These are phyloP conservation scores for Blepharisma undulans DNA, from an alignment of 169 alveolate species.

Conservation along the genomic window DNA sequence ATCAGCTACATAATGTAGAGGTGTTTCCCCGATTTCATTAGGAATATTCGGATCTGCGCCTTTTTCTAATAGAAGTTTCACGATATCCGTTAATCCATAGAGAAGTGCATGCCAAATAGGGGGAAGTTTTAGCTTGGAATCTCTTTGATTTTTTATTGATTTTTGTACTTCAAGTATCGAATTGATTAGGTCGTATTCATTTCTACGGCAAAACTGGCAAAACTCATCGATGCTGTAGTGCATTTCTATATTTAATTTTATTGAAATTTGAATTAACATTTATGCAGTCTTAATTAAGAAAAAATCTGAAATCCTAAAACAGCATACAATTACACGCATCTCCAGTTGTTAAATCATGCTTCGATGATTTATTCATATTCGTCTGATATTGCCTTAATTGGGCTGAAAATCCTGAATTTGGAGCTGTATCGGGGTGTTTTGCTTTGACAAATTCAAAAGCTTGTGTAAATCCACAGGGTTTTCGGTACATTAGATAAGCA, in stretches of 20 bases:
- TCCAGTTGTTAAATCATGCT: not conserved
- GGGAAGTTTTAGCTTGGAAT: not conserved
- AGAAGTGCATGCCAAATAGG: not conserved
- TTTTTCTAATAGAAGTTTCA: not conserved
- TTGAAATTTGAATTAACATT: not conserved
- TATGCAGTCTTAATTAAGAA: not conserved
- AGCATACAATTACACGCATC: not conserved
- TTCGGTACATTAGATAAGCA: constrained; percentile 38
- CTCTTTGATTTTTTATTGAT: not conserved
- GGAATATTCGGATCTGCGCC: constrained; percentile 5
- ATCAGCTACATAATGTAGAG: constrained; percentile 27
- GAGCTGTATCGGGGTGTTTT: constrained; percentile 1
- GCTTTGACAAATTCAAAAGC: not conserved
- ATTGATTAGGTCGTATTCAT: not conserved
- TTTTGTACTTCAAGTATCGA: not conserved
- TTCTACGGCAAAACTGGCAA: not conserved
- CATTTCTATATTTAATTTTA: not conserved
- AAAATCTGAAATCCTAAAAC: not conserved
- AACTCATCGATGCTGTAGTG: not conserved
- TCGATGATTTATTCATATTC: not conserved
- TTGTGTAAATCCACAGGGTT: not conserved
- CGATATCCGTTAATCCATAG: not conserved
- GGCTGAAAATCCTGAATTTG: not conserved
- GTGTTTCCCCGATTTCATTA: constrained; percentile 27
- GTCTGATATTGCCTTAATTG: not conserved